A percentile compares a stretch with the other conserved stretches of the same genome.
Evolutionary conservation across 164 flowering plant genomes (phyloP).

Genomic region (Berberis thunbergii): DNA sequence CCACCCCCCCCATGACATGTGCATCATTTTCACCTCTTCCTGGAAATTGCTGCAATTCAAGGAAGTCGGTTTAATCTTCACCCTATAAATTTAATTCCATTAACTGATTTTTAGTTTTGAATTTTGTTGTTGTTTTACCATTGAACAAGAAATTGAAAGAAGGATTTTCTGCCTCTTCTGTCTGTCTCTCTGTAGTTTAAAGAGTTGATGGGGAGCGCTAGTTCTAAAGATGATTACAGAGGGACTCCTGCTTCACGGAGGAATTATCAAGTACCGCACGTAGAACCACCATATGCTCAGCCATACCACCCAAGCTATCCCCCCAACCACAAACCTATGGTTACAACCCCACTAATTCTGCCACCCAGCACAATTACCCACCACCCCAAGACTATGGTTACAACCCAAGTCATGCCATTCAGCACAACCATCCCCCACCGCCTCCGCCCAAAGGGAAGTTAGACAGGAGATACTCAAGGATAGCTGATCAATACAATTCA

Average conservation of each 20-base stretch:
- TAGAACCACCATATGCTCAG: neutral
- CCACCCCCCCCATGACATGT: no score
- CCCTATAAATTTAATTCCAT: no score
- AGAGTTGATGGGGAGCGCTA: no score
- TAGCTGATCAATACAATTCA: conserved; percentile 55
- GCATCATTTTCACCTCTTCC: no score
- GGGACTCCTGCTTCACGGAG: no score
- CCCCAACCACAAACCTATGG: neutral
- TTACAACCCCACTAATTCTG: conserved; percentile 11
- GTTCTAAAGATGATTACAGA: no score
- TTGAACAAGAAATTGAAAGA: conserved; percentile 9
- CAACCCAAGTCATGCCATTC: no score
- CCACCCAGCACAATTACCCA: conserved; percentile 17
- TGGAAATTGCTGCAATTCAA: no score
- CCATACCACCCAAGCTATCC: neutral
- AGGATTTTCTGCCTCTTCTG: conserved; percentile 9
- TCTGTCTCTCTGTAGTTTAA: neutral
- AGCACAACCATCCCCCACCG: conserved; percentile 11
- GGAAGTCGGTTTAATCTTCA: no score
- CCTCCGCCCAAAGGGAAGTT: conserved; percentile 19
- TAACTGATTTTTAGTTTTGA: no score
- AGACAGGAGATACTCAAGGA: conserved; percentile 57
- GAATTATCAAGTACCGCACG: no score
- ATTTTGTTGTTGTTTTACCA: neutral
- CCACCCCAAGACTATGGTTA: conserved; percentile 24